phyloP scores from a whole-genome alignment of 2,329 filamentous ascomycete species.

The Chaetomium olivaceum region DNA sequence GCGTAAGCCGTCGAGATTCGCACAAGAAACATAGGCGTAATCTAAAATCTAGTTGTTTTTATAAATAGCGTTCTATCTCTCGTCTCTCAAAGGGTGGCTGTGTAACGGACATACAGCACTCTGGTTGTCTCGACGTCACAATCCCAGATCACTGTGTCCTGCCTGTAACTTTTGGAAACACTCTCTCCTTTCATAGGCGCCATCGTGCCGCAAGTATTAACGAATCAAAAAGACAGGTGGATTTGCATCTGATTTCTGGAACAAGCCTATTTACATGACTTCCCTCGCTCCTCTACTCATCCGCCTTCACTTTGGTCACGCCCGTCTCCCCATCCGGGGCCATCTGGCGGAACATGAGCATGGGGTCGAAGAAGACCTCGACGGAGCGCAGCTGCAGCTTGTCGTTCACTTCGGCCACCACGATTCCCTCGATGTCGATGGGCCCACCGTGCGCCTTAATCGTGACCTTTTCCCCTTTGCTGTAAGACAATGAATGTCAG shows the following conservation, averaged over 20 bases:
- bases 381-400: slow-evolving; percentile 58
- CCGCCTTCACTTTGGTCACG: slow-evolving; percentile 24
- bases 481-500: slow-evolving; percentile 35
- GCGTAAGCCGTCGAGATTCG: too few relatives aligned
- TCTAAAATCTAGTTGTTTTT: too few relatives aligned
- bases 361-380: slow-evolving; percentile 66
- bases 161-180: too few relatives aligned
- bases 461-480: slow-evolving; percentile 62
- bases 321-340: slow-evolving; percentile 24
- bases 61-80: too few relatives aligned
- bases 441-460: slow-evolving; percentile 60
- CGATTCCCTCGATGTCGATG: slow-evolving; percentile 66
- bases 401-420: slow-evolving; percentile 62
- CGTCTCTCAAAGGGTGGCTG: too few relatives aligned
- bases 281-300: background rate
- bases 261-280: background rate
- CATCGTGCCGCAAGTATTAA: background rate
- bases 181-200: too few relatives aligned
- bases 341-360: slow-evolving; percentile 69
- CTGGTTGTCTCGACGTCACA: too few relatives aligned
- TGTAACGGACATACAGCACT: too few relatives aligned
- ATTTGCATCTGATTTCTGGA: background rate
- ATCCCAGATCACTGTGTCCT: too few relatives aligned
- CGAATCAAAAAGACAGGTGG: background rate
- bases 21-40: too few relatives aligned